Base-by-base conservation (phyloP, 495 filamentous ascomycete genomes). In the Aspergillus haitiensis region DNA sequence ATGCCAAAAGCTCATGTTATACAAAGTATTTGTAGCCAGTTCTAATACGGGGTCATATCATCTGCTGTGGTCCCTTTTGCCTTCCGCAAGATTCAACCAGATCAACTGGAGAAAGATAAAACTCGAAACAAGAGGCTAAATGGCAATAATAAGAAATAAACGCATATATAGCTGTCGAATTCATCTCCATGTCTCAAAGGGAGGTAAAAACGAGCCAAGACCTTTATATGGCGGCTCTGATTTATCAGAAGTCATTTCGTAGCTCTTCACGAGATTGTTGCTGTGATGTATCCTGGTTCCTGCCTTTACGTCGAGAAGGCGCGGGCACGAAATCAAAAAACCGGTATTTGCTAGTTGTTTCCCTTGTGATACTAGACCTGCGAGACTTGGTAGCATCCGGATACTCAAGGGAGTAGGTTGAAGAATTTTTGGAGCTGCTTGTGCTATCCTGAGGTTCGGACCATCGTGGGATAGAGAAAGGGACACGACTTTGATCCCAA, bases 251-350 rank as follows among this genome's bases (percentile, higher is more conserved):
- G 56, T 72, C 73, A 61, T 71, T 77, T 58, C 72, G 66, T 42
- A 73, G 64, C 53, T 76, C 77, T 58, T 73, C 74, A 42, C 68
- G 72, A 13, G 67, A 75, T 53, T 74, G 70, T 49, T 72, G 66
- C 45, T 79, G 72, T 55, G 68, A 62, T 59, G 75, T 64, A 45
- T 78, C 72, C 42, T 76, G 71, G 55, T 80, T 76, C 50, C 77
- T 78, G 53, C 68, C 69, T 66, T 78, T 78, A 58, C 77, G 76
- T 48, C 76, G 64, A 15, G 75, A 76, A 11, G 75, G 67, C 10
- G 71, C 75, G 21, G 74, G 74, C 7, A 77, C 75, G 64, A 78
- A 78, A 55, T 80, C 79, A 52, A 79, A 75, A 59, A 80, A 75
- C 42, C 78, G 72, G 50, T 79, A 78, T 63, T 80, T 78, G 64